phyloP scores from a whole-genome alignment of 2,329 filamentous ascomycete genomes.

The Graphium sp. region DNA sequence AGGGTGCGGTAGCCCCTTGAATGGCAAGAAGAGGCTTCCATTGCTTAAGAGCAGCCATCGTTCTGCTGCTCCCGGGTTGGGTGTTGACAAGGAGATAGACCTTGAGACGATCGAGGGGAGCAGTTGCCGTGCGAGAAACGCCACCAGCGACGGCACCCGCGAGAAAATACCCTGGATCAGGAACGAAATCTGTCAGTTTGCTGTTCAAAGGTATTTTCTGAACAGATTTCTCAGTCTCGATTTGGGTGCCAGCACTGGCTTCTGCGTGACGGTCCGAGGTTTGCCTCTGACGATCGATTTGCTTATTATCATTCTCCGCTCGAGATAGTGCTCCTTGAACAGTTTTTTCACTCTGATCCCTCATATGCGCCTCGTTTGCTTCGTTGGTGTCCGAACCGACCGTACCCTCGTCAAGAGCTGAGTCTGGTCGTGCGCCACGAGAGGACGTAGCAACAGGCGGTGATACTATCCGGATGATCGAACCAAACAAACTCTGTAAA shows the following conservation, averaged over 20 bases:
- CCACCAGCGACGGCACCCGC: conserved; percentile 90
- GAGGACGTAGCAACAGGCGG: too few species aligned
- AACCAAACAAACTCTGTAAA: conserved; percentile 59
- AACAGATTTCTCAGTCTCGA: conserved; percentile 6
- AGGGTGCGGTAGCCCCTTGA: conserved; percentile 49
- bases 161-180: conserved; percentile 92
- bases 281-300: too few species aligned
- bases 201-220: too few species aligned
- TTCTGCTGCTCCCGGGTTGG: conserved; percentile 29
- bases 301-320: too few species aligned
- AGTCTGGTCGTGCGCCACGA: too few species aligned
- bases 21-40: conserved; percentile 50
- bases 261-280: too few species aligned
- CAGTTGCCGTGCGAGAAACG: conserved; percentile 87
- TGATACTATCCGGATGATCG: conserved; percentile 37
- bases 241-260: conserved; percentile 17
- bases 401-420: too few species aligned
- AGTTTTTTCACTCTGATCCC: too few species aligned
- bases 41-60: conserved; percentile 49
- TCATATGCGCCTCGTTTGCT: too few species aligned
- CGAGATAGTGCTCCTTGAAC: too few species aligned
- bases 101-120: conserved; percentile 90
- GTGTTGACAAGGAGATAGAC: conserved; percentile 95
- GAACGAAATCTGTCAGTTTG: conserved; percentile 51
- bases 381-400: too few species aligned